A percentile compares a stretch with the other conserved stretches of the same genome.
phyloP scores from a whole-genome alignment of 805 yeast species.

The Saturnispora kantuleensis region DNA sequence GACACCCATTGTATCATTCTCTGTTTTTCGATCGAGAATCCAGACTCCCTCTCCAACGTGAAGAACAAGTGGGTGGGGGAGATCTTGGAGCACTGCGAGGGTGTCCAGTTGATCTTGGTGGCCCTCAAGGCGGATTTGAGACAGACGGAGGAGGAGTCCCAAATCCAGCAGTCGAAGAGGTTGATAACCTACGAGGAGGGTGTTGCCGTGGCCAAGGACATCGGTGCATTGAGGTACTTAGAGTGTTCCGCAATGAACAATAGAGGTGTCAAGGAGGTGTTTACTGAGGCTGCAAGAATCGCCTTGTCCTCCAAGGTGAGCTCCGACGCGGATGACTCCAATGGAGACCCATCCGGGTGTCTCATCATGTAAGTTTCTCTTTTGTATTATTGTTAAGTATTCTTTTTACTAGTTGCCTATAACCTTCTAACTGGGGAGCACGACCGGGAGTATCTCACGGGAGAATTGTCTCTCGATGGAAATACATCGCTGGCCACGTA shows the following conservation, averaged over 20 bases:
- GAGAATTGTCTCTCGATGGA: not conserved
- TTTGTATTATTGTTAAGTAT: constrained; percentile 1
- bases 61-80: constrained; percentile 96
- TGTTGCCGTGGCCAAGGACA: constrained; percentile 78
- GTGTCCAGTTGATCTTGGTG: constrained; percentile 85
- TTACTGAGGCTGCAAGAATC: constrained; percentile 96
- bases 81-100: constrained; percentile 93
- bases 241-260: constrained; percentile 96
- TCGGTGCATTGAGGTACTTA: constrained; percentile 88
- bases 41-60: constrained; percentile 90
- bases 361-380: not conserved
- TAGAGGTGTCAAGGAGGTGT: constrained; percentile 98
- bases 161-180: constrained; percentile 29
- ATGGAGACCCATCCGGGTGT: not conserved
- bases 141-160: constrained; percentile 38
- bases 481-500: constrained; percentile 10
- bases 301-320: constrained; percentile 74
- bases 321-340: constrained; percentile 29
- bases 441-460: constrained; percentile 5
- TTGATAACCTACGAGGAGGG: constrained; percentile 90
- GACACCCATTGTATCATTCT: constrained; percentile 97
- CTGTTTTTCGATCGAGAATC: constrained; percentile 89
- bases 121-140: constrained; percentile 93
- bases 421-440: constrained; percentile 8
- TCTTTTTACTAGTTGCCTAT: not conserved